Base-by-base conservation (phyloP, 2,329 filamentous ascomycete genomes). In the Alternaria conjuncta region DNA sequence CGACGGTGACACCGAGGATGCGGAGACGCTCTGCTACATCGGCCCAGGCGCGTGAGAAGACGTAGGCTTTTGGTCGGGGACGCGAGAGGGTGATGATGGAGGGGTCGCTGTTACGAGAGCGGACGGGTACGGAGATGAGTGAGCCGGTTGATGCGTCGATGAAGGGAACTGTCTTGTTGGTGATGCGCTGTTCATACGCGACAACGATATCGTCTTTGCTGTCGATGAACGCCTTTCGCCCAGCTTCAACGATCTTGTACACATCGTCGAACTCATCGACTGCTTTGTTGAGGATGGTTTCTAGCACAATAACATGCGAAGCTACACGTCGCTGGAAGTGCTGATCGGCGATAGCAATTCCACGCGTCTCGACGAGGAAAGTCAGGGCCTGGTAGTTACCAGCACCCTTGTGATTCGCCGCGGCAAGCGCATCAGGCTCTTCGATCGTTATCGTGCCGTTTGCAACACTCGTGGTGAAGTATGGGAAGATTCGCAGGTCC, bases 371-470 rank as follows among this genome's bases (percentile, higher is more conserved):
- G 28, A 71, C 68, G 2, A 77, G 69, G 43, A 76, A 75, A 0
- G 68, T 73, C 3, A 76, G 59, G 1, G 67, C 61, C 50, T 77
- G 74, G 11, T 67, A 71, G 11, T 75, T 66, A 1, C 72, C 74
- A 51, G 74, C 69, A 5, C 70, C 71, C 20, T 77, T 75, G 26
- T 74, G 71, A 8, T 73, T 75, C 3, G 73, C 75, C 15, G 71
- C 73, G 2, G 70, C 67, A 30, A 71, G 66, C 12, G 66, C 71
- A 26, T 68, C 71, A n/a, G 74, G 71, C 50, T 75, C 75, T 21
- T 67, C 47, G 10, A 75, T 68, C 1, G 61, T 64, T 50, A 77
- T 71, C 2, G 67, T 68, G 1, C 65, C 68, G 18, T 72, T 71
- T 2, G 41, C 23, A 0, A 66, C 55, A 9, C 54, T 63, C 21